A percentile compares a stretch with the other conserved stretches of the same genome.
phyloP scores from a whole-genome alignment of 139 green algal species.

The Chlorella vulgaris region DNA sequence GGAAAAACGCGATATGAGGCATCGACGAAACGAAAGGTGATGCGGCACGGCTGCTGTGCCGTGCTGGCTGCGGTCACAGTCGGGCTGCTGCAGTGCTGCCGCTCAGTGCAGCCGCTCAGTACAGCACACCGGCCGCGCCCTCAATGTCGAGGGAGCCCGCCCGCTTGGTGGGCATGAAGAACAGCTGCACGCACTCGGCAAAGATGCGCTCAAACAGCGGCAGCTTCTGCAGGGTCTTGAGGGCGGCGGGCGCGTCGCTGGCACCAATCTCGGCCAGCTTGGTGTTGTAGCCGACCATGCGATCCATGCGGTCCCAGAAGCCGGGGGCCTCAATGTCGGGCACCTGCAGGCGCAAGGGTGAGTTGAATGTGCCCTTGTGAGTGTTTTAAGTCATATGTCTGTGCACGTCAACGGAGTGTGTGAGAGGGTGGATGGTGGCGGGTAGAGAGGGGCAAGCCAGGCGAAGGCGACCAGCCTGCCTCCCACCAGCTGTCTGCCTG shows the following conservation, averaged over 20 bases:
- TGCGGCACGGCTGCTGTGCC: too few species aligned
- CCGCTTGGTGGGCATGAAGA: slow-evolving; percentile 79
- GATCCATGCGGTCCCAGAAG: slow-evolving; percentile 88
- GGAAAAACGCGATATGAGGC: too few species aligned
- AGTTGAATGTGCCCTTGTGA: too few species aligned
- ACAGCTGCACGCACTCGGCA: slow-evolving; percentile 74
- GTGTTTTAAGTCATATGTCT: background rate
- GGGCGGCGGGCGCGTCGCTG: slow-evolving; percentile 59
- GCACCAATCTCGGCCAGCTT: slow-evolving; percentile 77
- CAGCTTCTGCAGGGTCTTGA: slow-evolving; percentile 81
- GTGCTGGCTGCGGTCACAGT: too few species aligned
- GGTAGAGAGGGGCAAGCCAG: background rate
- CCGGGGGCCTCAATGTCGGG: slow-evolving; percentile 83
- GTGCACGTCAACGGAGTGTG: background rate
- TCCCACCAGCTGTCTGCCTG: too few species aligned
- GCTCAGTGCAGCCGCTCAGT: too few species aligned
- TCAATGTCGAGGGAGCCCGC: slow-evolving; percentile 77
- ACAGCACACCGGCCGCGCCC: slow-evolving; percentile 4
- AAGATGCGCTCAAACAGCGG: slow-evolving; percentile 84
- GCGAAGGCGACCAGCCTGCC: background rate
- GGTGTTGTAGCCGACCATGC: slow-evolving; percentile 81
- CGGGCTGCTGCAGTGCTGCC: too few species aligned
- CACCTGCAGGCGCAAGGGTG: slow-evolving; percentile 45
- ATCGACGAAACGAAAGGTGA: too few species aligned
- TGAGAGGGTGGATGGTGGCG: too few species aligned